phyloP scores from a whole-genome alignment of 2,329 filamentous ascomycete species.

The Trichophyton schoenleinii region DNA sequence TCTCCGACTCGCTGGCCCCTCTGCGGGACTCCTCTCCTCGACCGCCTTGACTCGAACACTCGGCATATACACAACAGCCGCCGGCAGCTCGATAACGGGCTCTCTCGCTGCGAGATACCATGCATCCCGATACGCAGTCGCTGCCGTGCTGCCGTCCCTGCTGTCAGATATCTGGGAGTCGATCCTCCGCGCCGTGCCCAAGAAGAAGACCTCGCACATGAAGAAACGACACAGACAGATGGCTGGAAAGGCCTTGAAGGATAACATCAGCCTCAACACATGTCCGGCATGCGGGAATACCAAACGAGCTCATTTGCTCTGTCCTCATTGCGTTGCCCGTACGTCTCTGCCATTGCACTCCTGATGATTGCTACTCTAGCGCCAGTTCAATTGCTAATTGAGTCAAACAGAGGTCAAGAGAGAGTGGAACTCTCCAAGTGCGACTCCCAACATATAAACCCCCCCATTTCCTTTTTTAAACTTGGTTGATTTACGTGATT shows the following conservation, averaged over 20 bases:
- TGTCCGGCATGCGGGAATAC: conserved; percentile 79
- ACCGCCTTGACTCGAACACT: conserved; percentile 1
- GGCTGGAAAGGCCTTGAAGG: conserved; percentile 89
- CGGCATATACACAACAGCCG: neutral
- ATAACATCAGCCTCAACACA: conserved; percentile 73
- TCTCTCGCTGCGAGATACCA: conserved; percentile 30
- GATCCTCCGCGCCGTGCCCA: conserved; percentile 81
- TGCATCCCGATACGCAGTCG: conserved; percentile 40
- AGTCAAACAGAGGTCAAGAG: neutral
- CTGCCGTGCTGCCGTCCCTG: conserved; percentile 45
- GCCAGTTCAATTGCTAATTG: neutral
- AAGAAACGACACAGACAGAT: conserved; percentile 88
- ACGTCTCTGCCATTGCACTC: neutral
- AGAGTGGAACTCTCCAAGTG: neutral
- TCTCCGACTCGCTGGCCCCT: neutral
- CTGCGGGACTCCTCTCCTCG: conserved; percentile 1
- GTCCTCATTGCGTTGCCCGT: conserved; percentile 77
- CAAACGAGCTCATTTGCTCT: conserved; percentile 82
- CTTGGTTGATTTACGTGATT: neutral
- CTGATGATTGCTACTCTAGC: neutral
- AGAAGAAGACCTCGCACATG: conserved; percentile 97
- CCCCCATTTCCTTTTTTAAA: neutral
- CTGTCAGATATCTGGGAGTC: conserved; percentile 84
- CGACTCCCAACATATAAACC: neutral
- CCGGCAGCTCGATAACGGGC: conserved; percentile 32